Evolutionary conservation across 495 filamentous ascomycete genomes (phyloP).

Genomic region (Daldinia vernicosa): DNA sequence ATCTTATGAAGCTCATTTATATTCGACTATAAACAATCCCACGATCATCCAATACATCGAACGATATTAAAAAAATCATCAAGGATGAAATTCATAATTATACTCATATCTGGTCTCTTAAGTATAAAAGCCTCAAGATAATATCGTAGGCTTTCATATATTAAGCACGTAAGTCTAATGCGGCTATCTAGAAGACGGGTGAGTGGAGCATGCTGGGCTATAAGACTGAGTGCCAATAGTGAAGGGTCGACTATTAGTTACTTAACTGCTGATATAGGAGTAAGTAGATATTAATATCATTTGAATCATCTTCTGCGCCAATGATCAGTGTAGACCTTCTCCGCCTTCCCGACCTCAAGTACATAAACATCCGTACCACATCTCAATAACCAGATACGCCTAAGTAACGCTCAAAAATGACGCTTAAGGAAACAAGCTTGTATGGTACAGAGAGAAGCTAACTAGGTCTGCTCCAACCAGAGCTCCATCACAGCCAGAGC

Average conservation of each 20-base stretch:
- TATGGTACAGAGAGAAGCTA: constrained; percentile 13
- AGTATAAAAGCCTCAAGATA: not conserved
- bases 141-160: not conserved
- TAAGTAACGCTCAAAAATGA: not conserved
- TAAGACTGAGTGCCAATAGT: not conserved
- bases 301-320: not conserved
- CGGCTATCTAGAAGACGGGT: too few species aligned
- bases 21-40: not conserved
- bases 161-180: not conserved
- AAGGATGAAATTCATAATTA: not conserved
- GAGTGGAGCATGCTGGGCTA: not conserved
- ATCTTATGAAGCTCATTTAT: not conserved
- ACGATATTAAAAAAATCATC: not conserved
- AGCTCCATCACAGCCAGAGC: constrained; percentile 40
- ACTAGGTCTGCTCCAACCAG: constrained; percentile 22
- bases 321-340: not conserved
- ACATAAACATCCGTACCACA: not conserved
- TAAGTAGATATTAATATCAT: not conserved
- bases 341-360: not conserved
- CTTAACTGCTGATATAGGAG: not conserved
- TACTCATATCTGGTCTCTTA: not conserved
- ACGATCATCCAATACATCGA: not conserved
- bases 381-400: constrained; percentile 5
- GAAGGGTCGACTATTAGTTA: not conserved
- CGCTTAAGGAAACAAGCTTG: not conserved